Percentiles rank a stretch among this genome's conserved stretches.
Evolutionary conservation across 805 yeast species (phyloP).

Genomic region (Cyberlindnera subsufficiens): DNA sequence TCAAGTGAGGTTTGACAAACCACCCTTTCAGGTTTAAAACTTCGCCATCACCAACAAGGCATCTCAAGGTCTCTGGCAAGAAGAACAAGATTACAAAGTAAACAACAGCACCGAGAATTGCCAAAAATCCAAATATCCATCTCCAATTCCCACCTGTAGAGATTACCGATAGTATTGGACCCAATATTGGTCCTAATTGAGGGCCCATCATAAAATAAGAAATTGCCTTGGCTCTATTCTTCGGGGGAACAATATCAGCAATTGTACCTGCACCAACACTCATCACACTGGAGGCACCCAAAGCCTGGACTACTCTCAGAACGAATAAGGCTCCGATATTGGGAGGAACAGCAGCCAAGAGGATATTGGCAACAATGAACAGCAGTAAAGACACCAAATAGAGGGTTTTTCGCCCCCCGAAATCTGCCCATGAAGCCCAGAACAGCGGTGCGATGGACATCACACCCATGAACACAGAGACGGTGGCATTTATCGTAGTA

Average conservation of each 20-base stretch:
- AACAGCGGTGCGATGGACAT: constrained; percentile 50
- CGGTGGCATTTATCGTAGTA: constrained; percentile 46
- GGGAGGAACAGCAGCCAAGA: constrained; percentile 54
- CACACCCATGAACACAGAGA: constrained; percentile 50
- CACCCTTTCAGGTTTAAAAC: constrained; percentile 14
- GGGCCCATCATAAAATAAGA: constrained; percentile 86
- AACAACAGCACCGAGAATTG: constrained; percentile 56
- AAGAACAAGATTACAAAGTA: constrained; percentile 45
- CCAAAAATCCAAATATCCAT: constrained; percentile 77
- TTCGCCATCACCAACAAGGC: constrained; percentile 51
- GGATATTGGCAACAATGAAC: constrained; percentile 57
- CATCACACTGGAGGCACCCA: constrained; percentile 86
- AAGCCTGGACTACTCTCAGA: constrained; percentile 63
- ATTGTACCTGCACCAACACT: constrained; percentile 91
- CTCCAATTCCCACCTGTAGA: constrained; percentile 69
- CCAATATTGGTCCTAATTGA: constrained; percentile 76
- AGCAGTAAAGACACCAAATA: constrained; percentile 50
- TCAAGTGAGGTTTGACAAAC: constrained; percentile 26
- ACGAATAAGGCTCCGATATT: constrained; percentile 68
- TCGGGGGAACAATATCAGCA: constrained; percentile 63
- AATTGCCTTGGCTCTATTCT: constrained; percentile 73
- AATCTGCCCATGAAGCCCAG: constrained; percentile 53
- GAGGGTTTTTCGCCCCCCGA: constrained; percentile 60
- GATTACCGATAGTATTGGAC: constrained; percentile 80
- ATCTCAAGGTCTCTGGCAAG: constrained; percentile 77